These are phyloP conservation scores for Abortiporus biennis DNA, from an alignment of 1,284 basidiomycete species.

Conservation along the genomic window DNA sequence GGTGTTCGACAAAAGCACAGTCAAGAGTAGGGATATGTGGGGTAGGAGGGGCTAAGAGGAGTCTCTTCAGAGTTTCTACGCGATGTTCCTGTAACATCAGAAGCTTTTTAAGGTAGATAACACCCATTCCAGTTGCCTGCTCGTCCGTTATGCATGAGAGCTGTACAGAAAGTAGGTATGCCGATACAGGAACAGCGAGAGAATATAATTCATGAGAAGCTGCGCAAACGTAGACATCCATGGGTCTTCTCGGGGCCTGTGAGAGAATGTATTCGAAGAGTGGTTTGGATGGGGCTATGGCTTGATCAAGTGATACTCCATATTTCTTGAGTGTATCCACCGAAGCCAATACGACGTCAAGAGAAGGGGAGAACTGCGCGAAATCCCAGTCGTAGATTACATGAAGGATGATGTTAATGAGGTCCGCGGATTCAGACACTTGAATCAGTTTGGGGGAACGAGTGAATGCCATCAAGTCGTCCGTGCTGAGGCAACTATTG, in stretches of 20 bases:
- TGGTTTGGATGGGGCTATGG: constrained; percentile 16
- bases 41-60: constrained; percentile 28
- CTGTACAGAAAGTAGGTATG: constrained; percentile 28
- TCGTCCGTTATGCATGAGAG: constrained; percentile 29
- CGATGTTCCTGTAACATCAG: constrained; percentile 34
- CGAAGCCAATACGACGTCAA: constrained; percentile 21
- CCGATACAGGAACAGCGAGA: constrained; percentile 29
- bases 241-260: constrained; percentile 18
- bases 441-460: too few relatives aligned
- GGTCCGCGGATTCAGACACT: constrained; percentile 19
- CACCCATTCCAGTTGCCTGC: constrained; percentile 28
- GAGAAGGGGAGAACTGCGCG: constrained; percentile 23
- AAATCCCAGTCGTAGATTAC: constrained; percentile 26
- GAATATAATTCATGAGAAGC: constrained; percentile 25
- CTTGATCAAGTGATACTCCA: constrained; percentile 18
- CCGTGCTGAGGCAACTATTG: constrained; percentile 20
- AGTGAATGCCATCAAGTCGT: not conserved
- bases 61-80: constrained; percentile 28
- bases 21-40: constrained; percentile 22
- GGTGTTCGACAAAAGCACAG: constrained; percentile 24
- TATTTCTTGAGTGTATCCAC: constrained; percentile 24
- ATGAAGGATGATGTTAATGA: constrained; percentile 31
- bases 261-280: constrained; percentile 24
- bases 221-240: constrained; percentile 32
- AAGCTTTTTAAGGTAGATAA: constrained; percentile 34